Conservation (phyloP, 108 stramenopile species). For the Chaetoceros tenuissimus region DNA sequence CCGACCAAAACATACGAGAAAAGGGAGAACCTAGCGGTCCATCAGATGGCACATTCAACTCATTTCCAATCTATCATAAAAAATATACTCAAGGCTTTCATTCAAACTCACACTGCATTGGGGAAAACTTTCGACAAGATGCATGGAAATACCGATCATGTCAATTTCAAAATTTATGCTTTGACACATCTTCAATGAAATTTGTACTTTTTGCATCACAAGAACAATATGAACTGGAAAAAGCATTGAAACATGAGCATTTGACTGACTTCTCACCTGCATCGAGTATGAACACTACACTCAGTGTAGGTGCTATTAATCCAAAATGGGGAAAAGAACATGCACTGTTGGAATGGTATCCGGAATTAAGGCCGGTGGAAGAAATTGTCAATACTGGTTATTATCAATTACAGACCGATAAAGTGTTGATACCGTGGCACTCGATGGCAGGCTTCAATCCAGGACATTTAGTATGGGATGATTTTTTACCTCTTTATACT, state of each 20-base stretch:
- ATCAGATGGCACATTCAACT: conserved; percentile 28
- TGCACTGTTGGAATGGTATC: conserved; percentile 7
- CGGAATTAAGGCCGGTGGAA: conserved; percentile 1
- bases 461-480: conserved; percentile 55
- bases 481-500: conserved; percentile 41
- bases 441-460: conserved; percentile 40
- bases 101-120: conserved; percentile 41
- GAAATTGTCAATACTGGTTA: conserved; percentile 9
- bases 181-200: conserved; percentile 26
- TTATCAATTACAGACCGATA: conserved; percentile 22
- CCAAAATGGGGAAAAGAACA: conserved; percentile 35
- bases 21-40: too few species aligned
- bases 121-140: conserved; percentile 29
- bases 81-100: conserved; percentile 8
- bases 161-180: conserved; percentile 27
- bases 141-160: conserved; percentile 25
- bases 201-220: conserved; percentile 40
- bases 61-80: conserved; percentile 20
- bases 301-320: conserved; percentile 51
- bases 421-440: conserved; percentile 47
- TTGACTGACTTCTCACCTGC: not conserved
- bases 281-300: conserved; percentile 7
- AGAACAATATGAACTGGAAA: conserved; percentile 5
- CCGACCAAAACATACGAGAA: too few species aligned
- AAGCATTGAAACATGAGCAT: not conserved